Evolutionary conservation across 129 eudicot genomes (phyloP), one percentile per base, ranked within the genome.

Genomic region (Flaveria brownii): DNA sequence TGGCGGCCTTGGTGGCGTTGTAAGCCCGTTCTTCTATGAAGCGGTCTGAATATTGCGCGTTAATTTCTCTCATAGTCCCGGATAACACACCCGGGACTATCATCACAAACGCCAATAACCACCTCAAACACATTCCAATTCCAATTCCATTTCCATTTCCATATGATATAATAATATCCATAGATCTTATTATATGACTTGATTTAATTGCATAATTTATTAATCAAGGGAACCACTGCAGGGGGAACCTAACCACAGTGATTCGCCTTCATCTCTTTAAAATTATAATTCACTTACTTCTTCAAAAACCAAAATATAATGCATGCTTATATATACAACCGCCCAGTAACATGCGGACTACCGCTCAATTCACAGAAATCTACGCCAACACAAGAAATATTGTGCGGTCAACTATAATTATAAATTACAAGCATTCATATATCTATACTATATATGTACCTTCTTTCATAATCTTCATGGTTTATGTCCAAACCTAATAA

Each of bases 181-280:
- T 41, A 6, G 36, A 2, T 4, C 14, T 51, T 20, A 10, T 20
- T 20, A 20, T 20, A 20, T 20, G 41, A 36, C 41, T 28, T 28
- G 30, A 28, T 7, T 11, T 45, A 8, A 9, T 45, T 45, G 12
- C 13, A 45, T 45, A 45, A 45, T 45, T 45, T 9, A 45, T 45
- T 9, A 45, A 45, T 45, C 59, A 78, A 78, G 82, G 82, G 82
- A 79, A 79, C 78, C 82, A 79, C 82, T 71, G 82, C 77, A 75
- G 75, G 64, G 69, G 57, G 54, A 47, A 77, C 67, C 81, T 50
- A 77, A 71, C 82, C 82, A 71, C 82, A 79, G 82, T 79, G 82
- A 79, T 79, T 79, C 82, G 72, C 82, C 82, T 79, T 79, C 77
- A 64, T 78, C 72, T 65, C 74, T 54, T 5, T 6, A 23, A 69